Conservation (phyloP, 106 monocot genomes). For the Hemerocallis citrina region DNA sequence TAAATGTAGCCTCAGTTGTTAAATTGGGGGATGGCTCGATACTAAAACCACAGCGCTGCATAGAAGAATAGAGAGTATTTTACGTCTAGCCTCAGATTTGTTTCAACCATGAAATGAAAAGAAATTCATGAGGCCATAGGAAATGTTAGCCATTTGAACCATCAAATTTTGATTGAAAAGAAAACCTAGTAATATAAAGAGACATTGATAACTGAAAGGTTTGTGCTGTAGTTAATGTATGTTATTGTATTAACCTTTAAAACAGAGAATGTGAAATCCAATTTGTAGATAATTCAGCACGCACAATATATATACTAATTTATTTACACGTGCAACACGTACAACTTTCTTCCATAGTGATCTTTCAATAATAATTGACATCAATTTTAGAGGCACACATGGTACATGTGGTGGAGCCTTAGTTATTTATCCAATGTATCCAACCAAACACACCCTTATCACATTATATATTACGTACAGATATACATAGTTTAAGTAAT, state of each 20-base stretch:
- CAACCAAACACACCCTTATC: too few relatives aligned
- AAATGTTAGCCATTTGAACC: not conserved
- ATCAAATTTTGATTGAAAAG: not conserved
- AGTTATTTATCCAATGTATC: too few relatives aligned
- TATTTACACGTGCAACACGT: too few relatives aligned
- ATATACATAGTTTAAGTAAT: not conserved
- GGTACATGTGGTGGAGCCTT: too few relatives aligned
- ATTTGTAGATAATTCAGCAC: not conserved
- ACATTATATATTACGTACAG: not conserved
- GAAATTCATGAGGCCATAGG: not conserved
- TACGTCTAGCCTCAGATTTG: not conserved
- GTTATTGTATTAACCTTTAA: too few relatives aligned
- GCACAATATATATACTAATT: too few relatives aligned
- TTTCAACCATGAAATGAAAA: not conserved
- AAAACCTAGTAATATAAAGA: not conserved
- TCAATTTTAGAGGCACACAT: too few relatives aligned
- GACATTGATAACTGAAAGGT: not conserved
- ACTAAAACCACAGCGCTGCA: conserved; percentile 86
- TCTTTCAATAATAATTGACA: too few relatives aligned
- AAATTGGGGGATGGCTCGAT: conserved; percentile 71
- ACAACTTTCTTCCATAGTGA: too few relatives aligned
- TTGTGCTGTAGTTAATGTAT: not conserved
- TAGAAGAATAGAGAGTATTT: not conserved
- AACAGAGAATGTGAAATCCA: not conserved
- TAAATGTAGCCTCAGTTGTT: conserved; percentile 84